Evolutionary conservation across 2,329 filamentous ascomycete genomes (phyloP), one percentile per base, ranked within the genome.

Genomic region (Grosmannia clavigera): DNA sequence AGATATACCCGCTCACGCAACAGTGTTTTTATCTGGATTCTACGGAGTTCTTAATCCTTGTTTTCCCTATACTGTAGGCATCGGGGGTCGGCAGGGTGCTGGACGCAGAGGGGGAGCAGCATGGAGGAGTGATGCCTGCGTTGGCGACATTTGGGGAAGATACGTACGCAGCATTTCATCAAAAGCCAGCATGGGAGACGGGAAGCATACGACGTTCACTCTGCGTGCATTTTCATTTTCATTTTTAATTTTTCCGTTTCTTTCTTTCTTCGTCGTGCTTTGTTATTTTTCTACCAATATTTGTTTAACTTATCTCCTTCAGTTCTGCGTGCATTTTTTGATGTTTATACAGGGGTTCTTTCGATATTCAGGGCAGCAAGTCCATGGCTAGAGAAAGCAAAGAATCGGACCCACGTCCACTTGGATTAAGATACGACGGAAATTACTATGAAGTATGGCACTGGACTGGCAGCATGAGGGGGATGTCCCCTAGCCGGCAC

Each of bases 1-100:
- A 69, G 65, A 66, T 57, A 66, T 67, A 64, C 65, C 67, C 68
- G 70, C 71, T 73, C 71, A 70, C 71, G 71, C 72, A 69, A 69
- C 66, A 48, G n/a, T 33, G 27, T 31, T 22, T 33, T 22, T 25
- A 48, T 40, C 6, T 11, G 27, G 25, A 16, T 57, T n/a, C 38
- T 38, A 58, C 59, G 27, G n/a, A 54, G 31, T 54, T 62, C 50
- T 60, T 58, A 52, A 63, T 56, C 46, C 58, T 60, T 56, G 38
- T 59, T 60, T 59, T 54, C 62, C 27, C 43, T 51, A 57, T 55
- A 27, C n/a, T 11, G 7, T 22, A 11, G n/a, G 46, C 46, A 50
- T 50, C 33, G 33, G 33, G 33, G 33, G 33, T 35, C 5, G 10
- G 33, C 33, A 35, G 33, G 33, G 33, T 35, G 9, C 33, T 9